Evolutionary conservation across 2,329 filamentous ascomycete species (phyloP), one percentile per base, ranked within the genome.

Genomic region (Aureobasidium sp.): DNA sequence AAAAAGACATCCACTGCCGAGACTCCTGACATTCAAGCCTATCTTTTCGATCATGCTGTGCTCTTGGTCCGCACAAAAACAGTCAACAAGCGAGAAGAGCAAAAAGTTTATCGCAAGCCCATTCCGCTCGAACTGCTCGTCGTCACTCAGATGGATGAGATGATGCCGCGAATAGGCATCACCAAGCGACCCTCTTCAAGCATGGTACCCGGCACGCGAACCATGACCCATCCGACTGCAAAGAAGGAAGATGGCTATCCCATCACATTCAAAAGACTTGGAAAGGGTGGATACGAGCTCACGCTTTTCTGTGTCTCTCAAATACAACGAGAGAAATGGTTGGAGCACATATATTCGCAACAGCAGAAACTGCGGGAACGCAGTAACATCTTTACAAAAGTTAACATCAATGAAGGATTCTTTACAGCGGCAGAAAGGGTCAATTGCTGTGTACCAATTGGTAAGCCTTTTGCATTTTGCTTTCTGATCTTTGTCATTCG

Each of bases 71-170:
- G 90, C 49, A 85, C 90, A 59, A 98, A 97, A 73, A 85, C 86
- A 56, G 86, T 87, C 55, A 95, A 93, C 68, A 97, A 97, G 74
- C 81, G 81, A 38, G 93, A 98, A 68, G 91, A 97, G 66, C 85
- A 94, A 57, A 93, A 94, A 66, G 93, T 95, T 0, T 97, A 97
- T 70, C 83, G 90, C 63, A 88, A 90, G 74, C 93, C 93, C 1
- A 98, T 98, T 60, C 93, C 93, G 12, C 74, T 98, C 27, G 93
- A 98, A 67, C 77, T 98, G 6, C 78, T 98, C 14, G 84, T 93
- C 21, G 97, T 98, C 61, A 85, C 86, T 50, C 91, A 97, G 66
- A 97, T 98, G 91, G 91, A 97, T 50, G 90, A 96, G 66, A 84
- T 97, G 25, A 88, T 95, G 37, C 90, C 90, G 3, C 84, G 81